Evolutionary conservation across 768 basidiomycete genomes (phyloP).

Genomic region (Royoungia palumana): DNA sequence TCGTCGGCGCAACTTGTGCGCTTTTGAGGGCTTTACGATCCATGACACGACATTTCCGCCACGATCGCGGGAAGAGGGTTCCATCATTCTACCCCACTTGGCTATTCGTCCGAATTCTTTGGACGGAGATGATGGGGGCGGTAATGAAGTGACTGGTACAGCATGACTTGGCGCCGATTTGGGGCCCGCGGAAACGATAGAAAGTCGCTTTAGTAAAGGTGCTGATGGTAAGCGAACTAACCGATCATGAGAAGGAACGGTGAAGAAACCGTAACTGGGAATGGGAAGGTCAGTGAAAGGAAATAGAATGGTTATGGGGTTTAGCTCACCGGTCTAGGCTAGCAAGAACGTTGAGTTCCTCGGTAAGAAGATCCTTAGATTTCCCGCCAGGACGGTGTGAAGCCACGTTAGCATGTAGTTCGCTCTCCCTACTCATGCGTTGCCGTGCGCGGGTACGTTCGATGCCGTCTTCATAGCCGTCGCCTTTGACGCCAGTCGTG

Average conservation of each 20-base stretch:
- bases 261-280: constrained; percentile 88
- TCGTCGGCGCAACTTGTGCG: constrained; percentile 64
- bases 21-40: constrained; percentile 63
- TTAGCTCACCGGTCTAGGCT: constrained; percentile 81
- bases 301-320: background rate
- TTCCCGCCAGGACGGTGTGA: constrained; percentile 59
- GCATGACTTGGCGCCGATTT: constrained; percentile 45
- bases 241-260: constrained; percentile 77
- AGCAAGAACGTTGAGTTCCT: constrained; percentile 68
- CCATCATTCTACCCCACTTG: constrained; percentile 94
- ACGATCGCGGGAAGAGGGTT: constrained; percentile 59
- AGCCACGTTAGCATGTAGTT: constrained; percentile 54
- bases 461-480: constrained; percentile 91
- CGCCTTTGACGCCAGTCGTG: constrained; percentile 84
- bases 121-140: constrained; percentile 41
- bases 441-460: constrained; percentile 85
- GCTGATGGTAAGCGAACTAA: constrained; percentile 65
- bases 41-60: constrained; percentile 79
- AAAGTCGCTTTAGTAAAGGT: constrained; percentile 59
- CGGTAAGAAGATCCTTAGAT: constrained; percentile 60
- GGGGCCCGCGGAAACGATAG: constrained; percentile 43
- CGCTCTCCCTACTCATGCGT: constrained; percentile 52
- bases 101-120: constrained; percentile 76
- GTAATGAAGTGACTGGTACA: constrained; percentile 44
- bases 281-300: constrained; percentile 12